Evolutionary conservation across 192 early-diverging fungal species (phyloP).

Genomic region (Linnemannia schmuckeri): DNA sequence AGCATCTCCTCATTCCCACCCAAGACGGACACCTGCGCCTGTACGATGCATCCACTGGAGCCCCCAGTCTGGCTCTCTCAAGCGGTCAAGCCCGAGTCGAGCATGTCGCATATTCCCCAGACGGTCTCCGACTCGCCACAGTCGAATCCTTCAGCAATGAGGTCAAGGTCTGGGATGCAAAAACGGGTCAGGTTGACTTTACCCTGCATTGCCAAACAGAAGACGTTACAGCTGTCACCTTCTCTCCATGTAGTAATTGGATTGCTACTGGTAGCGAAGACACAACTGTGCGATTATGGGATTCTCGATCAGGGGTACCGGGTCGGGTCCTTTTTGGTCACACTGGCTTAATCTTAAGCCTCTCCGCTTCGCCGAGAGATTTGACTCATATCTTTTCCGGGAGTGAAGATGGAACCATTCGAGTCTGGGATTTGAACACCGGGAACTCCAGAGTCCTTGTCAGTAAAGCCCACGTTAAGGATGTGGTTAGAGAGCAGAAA

Average conservation of each 20-base stretch:
- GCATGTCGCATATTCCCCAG: neutral
- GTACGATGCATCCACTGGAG: neutral
- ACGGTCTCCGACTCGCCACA: neutral
- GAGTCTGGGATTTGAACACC: too few species aligned
- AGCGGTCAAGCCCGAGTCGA: neutral
- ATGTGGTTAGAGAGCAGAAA: too few species aligned
- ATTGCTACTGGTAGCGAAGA: neutral
- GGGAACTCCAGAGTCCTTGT: too few species aligned
- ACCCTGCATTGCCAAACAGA: neutral
- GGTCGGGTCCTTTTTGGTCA: too few species aligned
- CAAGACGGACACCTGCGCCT: neutral
- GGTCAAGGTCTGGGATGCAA: neutral
- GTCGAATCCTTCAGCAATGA: neutral
- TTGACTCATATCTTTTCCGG: too few species aligned
- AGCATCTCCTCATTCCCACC: neutral
- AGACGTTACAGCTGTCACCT: neutral
- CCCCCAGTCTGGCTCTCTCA: too few species aligned
- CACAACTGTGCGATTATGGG: too few species aligned
- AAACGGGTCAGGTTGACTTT: neutral
- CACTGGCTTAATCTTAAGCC: too few species aligned
- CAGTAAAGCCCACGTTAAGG: too few species aligned
- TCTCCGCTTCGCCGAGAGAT: too few species aligned
- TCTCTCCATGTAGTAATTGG: neutral
- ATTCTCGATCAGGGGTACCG: too few species aligned
- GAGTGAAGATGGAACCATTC: too few species aligned